phyloP scores from a whole-genome alignment of 2,329 filamentous ascomycete genomes.

The Polytolypa hystricis region DNA sequence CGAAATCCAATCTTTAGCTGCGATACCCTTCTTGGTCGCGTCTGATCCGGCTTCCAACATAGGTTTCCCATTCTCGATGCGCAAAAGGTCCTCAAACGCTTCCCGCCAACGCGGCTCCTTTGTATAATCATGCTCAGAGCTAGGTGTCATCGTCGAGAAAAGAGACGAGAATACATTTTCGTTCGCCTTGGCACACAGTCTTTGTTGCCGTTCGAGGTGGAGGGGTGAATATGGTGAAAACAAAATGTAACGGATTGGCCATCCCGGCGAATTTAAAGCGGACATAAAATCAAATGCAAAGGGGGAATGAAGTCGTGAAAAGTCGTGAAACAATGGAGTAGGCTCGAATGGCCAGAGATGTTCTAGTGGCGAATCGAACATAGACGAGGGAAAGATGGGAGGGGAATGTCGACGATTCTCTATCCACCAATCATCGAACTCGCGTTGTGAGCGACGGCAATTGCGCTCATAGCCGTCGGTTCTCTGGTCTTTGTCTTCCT shows the following conservation, averaged over 20 bases:
- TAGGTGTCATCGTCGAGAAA: constrained; percentile 15
- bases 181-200: constrained; percentile 15
- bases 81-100: constrained; percentile 50
- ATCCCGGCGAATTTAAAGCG: constrained; percentile 25
- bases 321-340: constrained; percentile 18
- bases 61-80: constrained; percentile 34
- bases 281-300: constrained; percentile 23
- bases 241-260: constrained; percentile 34
- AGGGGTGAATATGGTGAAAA: constrained; percentile 45
- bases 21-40: constrained; percentile 18
- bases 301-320: constrained; percentile 20
- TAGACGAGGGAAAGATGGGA: constrained; percentile 18
- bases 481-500: not conserved
- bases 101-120: constrained; percentile 38
- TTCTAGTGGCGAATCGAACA: constrained; percentile 27
- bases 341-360: constrained; percentile 22
- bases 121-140: not conserved
- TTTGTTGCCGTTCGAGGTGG: constrained; percentile 39
- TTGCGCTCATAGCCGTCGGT: not conserved
- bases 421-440: constrained; percentile 16
- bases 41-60: constrained; percentile 27
- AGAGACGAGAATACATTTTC: constrained; percentile 24
- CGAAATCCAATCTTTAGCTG: constrained; percentile 30
- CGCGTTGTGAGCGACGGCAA: not conserved
- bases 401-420: constrained; percentile 14